Evolutionary conservation across 371 early-diverging fungal species (phyloP).

Genomic region (Mortierella sp.): DNA sequence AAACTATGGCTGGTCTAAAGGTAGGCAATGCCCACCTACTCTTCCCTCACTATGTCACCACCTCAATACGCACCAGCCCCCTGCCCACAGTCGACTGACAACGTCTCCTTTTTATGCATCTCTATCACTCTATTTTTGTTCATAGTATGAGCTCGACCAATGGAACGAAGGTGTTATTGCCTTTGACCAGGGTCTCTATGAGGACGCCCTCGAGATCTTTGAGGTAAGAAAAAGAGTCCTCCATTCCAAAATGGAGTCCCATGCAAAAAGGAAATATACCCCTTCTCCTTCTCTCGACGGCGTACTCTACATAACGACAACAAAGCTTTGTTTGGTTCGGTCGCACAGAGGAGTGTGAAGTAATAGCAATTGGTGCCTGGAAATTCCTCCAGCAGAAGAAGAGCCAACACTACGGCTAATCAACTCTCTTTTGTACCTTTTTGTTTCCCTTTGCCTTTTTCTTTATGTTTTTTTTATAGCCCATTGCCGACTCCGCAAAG

Average conservation of each 20-base stretch:
- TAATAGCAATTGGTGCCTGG: too few species aligned
- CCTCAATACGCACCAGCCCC: neutral
- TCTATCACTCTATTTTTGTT: too few species aligned
- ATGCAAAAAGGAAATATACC: too few species aligned
- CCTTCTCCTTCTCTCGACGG: neutral
- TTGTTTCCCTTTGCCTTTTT: neutral
- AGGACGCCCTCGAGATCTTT: conserved; percentile 73
- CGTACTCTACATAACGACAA: neutral
- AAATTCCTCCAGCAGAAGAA: too few species aligned
- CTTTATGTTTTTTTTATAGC: conserved; percentile 65
- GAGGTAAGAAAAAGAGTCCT: conserved; percentile 51
- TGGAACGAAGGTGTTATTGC: conserved; percentile 81
- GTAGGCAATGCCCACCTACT: neutral
- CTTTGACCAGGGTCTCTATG: conserved; percentile 77
- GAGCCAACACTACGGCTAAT: too few species aligned
- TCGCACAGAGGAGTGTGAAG: neutral
- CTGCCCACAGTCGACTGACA: neutral
- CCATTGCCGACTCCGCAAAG: conserved; percentile 92
- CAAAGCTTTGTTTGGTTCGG: neutral
- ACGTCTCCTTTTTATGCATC: too few species aligned
- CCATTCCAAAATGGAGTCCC: too few species aligned
- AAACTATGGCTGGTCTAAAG: conserved; percentile 14
- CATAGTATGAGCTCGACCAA: conserved; percentile 80
- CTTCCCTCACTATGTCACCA: neutral
- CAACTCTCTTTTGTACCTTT: too few species aligned